Evolutionary conservation across 2,329 filamentous ascomycete species (phyloP).

Genomic region (Aureobasidium namibiae): DNA sequence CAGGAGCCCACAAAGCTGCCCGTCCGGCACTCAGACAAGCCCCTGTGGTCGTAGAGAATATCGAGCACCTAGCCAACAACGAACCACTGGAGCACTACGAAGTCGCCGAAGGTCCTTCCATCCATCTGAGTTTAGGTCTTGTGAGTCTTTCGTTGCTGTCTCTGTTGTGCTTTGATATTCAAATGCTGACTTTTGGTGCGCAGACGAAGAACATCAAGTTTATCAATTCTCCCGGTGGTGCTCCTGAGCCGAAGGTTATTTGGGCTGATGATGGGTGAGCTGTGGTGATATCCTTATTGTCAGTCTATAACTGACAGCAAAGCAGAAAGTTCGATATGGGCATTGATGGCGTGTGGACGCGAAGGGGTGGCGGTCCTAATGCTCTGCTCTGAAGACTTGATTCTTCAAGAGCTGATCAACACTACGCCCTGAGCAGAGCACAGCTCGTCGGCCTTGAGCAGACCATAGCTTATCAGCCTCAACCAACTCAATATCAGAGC

Average conservation of each 20-base stretch:
- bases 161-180: background rate
- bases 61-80: conserved; percentile 38
- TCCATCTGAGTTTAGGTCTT: conserved; percentile 11
- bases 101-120: background rate
- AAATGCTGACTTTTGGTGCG: background rate
- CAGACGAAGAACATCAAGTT: conserved; percentile 14
- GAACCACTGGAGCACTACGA: conserved; percentile 10
- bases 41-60: conserved; percentile 45
- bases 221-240: conserved; percentile 8
- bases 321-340: conserved; percentile 12
- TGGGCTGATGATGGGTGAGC: conserved; percentile 13
- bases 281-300: background rate
- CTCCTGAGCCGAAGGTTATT: conserved; percentile 10
- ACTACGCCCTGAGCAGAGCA: no score
- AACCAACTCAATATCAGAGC: no score
- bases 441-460: no score
- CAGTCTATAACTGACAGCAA: background rate
- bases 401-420: background rate
- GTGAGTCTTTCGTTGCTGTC: background rate
- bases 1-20: conserved; percentile 44
- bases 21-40: conserved; percentile 49
- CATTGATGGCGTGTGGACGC: conserved; percentile 13
- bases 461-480: no score
- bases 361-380: conserved; percentile 12
- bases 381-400: background rate